phyloP scores from a whole-genome alignment of 805 yeast species.

The Kurtzmaniella fragi region DNA sequence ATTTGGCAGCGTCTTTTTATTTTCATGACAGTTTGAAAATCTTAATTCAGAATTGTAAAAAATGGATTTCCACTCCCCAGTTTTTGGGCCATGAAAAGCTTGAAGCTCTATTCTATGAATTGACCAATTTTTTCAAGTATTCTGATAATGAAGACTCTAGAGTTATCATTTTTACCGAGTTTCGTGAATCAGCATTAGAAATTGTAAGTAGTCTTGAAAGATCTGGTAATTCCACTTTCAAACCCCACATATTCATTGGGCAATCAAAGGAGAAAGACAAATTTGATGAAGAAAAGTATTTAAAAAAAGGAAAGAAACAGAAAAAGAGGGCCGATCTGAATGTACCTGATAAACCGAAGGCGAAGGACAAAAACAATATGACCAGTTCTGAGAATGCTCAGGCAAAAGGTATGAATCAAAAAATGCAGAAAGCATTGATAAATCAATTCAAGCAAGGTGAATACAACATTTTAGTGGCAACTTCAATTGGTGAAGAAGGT shows the following conservation, averaged over 20 bases:
- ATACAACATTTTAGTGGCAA: slow-evolving; percentile 82
- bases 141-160: slow-evolving; percentile 48
- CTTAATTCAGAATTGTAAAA: slow-evolving; percentile 43
- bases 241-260: slow-evolving; percentile 89
- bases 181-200: slow-evolving; percentile 86
- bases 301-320: slow-evolving; percentile 34
- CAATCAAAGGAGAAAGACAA: slow-evolving; percentile 74
- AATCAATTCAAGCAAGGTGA: slow-evolving; percentile 66
- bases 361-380: slow-evolving; percentile 30
- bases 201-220: slow-evolving; percentile 63
- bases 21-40: slow-evolving; percentile 43
- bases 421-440: slow-evolving; percentile 75
- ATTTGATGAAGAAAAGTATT: slow-evolving; percentile 53
- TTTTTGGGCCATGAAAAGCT: slow-evolving; percentile 71
- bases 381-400: slow-evolving; percentile 75
- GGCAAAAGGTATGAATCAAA: slow-evolving; percentile 83
- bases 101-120: slow-evolving; percentile 50
- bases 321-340: slow-evolving; percentile 5
- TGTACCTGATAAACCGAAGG: slow-evolving; percentile 10
- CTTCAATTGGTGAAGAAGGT: slow-evolving; percentile 98
- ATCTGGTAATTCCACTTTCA: slow-evolving; percentile 17
- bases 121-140: slow-evolving; percentile 48
- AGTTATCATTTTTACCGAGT: slow-evolving; percentile 84
- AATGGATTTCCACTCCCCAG: slow-evolving; percentile 28
- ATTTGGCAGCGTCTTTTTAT: slow-evolving; percentile 58